Conservation (phyloP, 257 asterid genomes). For the Ballota nigra region DNA sequence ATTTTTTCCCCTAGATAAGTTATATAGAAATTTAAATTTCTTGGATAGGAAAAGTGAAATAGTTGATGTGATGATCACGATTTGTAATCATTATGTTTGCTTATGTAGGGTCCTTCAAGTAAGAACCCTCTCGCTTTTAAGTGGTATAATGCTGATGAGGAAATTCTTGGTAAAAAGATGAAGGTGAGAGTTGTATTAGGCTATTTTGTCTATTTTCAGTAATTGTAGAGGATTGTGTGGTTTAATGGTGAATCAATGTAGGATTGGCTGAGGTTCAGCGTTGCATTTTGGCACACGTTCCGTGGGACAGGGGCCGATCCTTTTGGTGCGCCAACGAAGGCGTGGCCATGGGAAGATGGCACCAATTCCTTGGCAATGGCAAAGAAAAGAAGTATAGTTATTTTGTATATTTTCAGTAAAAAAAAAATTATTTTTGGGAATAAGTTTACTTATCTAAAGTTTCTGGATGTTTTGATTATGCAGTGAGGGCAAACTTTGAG, state of each 20-base stretch:
- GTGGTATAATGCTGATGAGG: slow-evolving; percentile 95
- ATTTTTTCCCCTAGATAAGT: background rate
- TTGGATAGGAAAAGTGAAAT: background rate
- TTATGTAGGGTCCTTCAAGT: slow-evolving; percentile 76
- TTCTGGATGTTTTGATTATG: slow-evolving; percentile 27
- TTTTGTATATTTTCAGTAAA: background rate
- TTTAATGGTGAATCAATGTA: slow-evolving; percentile 15
- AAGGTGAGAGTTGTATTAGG: slow-evolving; percentile 50
- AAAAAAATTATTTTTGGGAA: background rate
- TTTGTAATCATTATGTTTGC: background rate
- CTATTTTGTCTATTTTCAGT: background rate
- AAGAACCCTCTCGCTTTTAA: slow-evolving; percentile 83
- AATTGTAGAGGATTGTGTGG: background rate
- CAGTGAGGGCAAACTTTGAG: slow-evolving; percentile 99
- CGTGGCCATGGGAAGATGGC: slow-evolving; percentile 99
- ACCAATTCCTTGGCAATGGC: slow-evolving; percentile 94
- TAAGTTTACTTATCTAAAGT: background rate
- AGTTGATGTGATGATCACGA: background rate
- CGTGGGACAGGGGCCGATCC: slow-evolving; percentile 97
- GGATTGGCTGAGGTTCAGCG: slow-evolving; percentile 97
- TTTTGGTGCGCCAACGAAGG: slow-evolving; percentile 93
- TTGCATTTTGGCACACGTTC: slow-evolving; percentile 99
- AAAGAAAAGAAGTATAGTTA: slow-evolving; percentile 68
- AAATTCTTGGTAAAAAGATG: slow-evolving; percentile 90
- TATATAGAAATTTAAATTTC: background rate